phyloP scores from a whole-genome alignment of 345 rosid species.

The Rhodomyrtus tomentosa region DNA sequence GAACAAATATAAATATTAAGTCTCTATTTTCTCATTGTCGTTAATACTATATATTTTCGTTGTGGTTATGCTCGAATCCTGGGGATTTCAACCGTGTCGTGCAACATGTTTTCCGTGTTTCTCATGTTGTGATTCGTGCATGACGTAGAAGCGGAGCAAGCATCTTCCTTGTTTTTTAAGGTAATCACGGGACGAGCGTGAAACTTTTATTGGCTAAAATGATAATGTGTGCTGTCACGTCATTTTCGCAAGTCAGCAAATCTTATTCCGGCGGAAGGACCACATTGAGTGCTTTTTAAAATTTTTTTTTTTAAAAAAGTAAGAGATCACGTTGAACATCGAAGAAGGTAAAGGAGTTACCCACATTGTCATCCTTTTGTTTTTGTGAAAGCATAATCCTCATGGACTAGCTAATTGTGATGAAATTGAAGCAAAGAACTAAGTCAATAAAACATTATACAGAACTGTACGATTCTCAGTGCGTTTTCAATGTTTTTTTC shows the following conservation, averaged over 20 bases:
- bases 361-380: background rate
- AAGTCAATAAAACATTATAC: background rate
- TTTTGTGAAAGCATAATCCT: background rate
- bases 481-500: too few relatives aligned
- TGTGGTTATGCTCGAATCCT: too few relatives aligned
- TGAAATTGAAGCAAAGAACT: background rate
- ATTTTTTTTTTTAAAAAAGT: too few relatives aligned
- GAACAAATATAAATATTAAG: too few relatives aligned
- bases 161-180: background rate
- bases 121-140: background rate
- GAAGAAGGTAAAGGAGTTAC: background rate
- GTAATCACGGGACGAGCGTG: background rate
- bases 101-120: too few relatives aligned
- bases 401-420: background rate
- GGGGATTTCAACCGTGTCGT: background rate
- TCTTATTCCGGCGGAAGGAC: background rate
- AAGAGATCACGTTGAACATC: background rate
- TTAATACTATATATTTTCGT: too few relatives aligned
- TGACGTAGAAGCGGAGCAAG: background rate
- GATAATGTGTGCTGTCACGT: too few relatives aligned
- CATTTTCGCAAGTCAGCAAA: too few relatives aligned
- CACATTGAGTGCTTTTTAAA: background rate
- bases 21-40: too few relatives aligned
- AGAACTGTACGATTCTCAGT: background rate
- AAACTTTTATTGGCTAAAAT: background rate